Evolutionary conservation across 805 yeast species (phyloP), one percentile per base, ranked within the genome.

Genomic region (Starmera dryadoides): DNA sequence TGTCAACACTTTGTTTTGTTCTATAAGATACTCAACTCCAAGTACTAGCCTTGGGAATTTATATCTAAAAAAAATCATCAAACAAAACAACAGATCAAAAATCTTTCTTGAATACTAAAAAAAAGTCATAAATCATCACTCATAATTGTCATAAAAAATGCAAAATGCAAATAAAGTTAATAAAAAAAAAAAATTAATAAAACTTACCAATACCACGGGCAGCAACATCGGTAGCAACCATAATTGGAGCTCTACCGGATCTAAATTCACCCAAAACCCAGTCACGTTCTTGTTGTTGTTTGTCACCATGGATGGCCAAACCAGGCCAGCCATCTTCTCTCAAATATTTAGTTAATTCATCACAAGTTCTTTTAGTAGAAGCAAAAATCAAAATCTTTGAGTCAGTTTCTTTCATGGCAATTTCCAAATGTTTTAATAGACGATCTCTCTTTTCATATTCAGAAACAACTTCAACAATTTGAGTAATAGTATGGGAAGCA

Each of bases 141-240:
- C 11, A 10, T 12, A 25, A 25, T 4, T n/a, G n/a, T 25, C 28
- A 25, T 10, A 10, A 25, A 25, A 25, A 25, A 25, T n/a, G 12
- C 28, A 25, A 21, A 11, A 22, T 34, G 9, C 11, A 30, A 22
- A 20, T 25, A 12, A 25, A 10, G n/a, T 16, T 26, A 30, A 30
- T 17, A 37, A 16, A 21, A 33, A 22, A 14, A 18, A 32, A 33
- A 34, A 25, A 16, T 15, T 19, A 26, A n/a, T 14, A 32, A 30
- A 19, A 86, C 96, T 68, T 86, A 87, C 96, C 97, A 72, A 93
- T 88, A 80, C 98, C 98, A 77, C 98, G 86, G 51, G 98, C 96
- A 47, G 98, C 98, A 64, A 93, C 98, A 67, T 93, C 98, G 49
- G 98, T 93, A 46, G 98, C 98, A 62, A 89, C 96, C 97, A 93